Conservation (phyloP, 1,284 basidiomycete genomes). For the Irpex rosettiformis region DNA sequence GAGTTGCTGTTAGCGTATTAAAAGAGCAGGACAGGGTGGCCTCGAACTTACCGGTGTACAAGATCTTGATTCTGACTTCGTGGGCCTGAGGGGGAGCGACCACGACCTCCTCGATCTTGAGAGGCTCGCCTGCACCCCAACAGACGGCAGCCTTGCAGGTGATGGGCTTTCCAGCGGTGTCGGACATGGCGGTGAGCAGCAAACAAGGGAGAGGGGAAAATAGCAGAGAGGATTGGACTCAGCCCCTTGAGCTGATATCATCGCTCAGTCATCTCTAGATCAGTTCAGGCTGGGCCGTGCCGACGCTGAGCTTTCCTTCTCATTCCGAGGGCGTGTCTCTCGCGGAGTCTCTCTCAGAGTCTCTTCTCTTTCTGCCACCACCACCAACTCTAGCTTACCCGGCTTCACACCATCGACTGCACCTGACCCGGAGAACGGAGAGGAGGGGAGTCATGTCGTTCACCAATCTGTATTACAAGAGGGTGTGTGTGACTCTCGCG, state of each 20-base stretch:
- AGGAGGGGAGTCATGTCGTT: constrained; percentile 50
- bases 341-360: not conserved
- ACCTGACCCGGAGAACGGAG: constrained; percentile 10
- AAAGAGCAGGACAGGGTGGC: not conserved
- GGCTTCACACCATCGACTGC: constrained; percentile 13
- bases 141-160: constrained; percentile 95
- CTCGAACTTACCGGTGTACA: constrained; percentile 71
- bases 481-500: constrained; percentile 45
- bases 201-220: constrained; percentile 7
- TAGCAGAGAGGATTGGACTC: constrained; percentile 7
- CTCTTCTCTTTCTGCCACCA: constrained; percentile 9
- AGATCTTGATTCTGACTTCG: constrained; percentile 93
- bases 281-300: constrained; percentile 6
- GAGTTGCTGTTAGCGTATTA: constrained; percentile 10
- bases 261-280: constrained; percentile 12
- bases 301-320: not conserved
- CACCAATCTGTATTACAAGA: constrained; percentile 76
- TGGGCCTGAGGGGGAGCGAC: constrained; percentile 88
- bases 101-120: constrained; percentile 89
- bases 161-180: constrained; percentile 73
- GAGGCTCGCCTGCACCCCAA: constrained; percentile 90
- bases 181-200: constrained; percentile 46
- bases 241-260: constrained; percentile 4
- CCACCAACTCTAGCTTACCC: not conserved
- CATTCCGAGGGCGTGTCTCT: not conserved